A percentile compares a stretch with the other conserved stretches of the same genome.
phyloP scores from a whole-genome alignment of 1,284 basidiomycete species.

The Tremellales sp. region DNA sequence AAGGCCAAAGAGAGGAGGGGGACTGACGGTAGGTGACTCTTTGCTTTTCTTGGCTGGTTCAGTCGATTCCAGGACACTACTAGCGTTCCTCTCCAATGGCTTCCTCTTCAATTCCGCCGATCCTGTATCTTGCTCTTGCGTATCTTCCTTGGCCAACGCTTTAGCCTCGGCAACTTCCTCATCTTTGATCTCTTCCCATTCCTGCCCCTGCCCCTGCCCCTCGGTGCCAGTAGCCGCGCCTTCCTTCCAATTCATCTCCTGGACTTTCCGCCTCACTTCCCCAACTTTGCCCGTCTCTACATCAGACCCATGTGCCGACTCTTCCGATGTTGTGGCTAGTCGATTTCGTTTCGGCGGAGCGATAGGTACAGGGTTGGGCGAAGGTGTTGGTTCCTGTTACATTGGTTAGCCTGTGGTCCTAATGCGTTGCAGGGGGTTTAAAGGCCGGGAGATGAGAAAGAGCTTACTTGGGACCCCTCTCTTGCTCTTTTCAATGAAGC shows the following conservation, averaged over 20 bases:
- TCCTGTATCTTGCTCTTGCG: conserved; percentile 7
- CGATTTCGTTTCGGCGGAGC: too few relatives aligned
- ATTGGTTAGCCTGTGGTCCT: conserved; percentile 15
- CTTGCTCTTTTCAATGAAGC: conserved; percentile 40
- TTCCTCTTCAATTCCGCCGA: conserved; percentile 36
- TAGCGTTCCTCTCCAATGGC: conserved; percentile 29
- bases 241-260: conserved; percentile 41
- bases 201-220: background rate
- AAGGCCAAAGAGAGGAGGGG: background rate
- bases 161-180: background rate
- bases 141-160: background rate
- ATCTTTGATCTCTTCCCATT: conserved; percentile 4
- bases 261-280: conserved; percentile 43
- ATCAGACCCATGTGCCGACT: too few relatives aligned
- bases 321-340: conserved; percentile 1
- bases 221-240: conserved; percentile 5
- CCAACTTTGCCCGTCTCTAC: conserved; percentile 28
- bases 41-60: conserved; percentile 17
- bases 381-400: conserved; percentile 9
- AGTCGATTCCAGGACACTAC: background rate
- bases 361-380: too few relatives aligned
- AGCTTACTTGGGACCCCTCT: conserved; percentile 42
- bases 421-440: background rate
- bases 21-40: conserved; percentile 19
- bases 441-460: too few relatives aligned